Percentiles rank a stretch among this genome's conserved stretches.
These are phyloP conservation scores for Venturia nashicola DNA, from an alignment of 2,329 filamentous ascomycete species.

Conservation along the genomic window DNA sequence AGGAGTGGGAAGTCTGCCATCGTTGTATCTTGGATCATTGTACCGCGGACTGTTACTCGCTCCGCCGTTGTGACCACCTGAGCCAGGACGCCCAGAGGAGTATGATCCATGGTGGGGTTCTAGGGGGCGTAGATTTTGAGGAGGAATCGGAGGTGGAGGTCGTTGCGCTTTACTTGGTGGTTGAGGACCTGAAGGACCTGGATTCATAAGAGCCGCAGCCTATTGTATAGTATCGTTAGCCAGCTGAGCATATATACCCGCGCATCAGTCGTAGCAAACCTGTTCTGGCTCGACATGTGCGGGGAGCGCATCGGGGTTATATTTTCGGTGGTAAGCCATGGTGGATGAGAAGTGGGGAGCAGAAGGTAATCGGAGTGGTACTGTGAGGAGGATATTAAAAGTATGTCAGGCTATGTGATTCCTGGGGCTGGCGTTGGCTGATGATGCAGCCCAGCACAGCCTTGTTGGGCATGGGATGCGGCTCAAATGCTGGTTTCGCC, in stretches of 20 bases:
- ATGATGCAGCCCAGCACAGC: not conserved
- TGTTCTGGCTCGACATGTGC: slow-evolving; percentile 73
- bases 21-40: slow-evolving; percentile 5
- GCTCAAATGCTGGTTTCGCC: not conserved
- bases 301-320: slow-evolving; percentile 89
- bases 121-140: slow-evolving; percentile 22
- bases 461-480: not conserved
- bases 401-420: not conserved
- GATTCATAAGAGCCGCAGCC: slow-evolving; percentile 20
- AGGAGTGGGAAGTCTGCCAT: not conserved
- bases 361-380: not conserved
- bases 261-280: slow-evolving; percentile 25
- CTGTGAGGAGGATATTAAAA: not conserved
- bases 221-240: slow-evolving; percentile 9
- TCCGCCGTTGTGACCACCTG: slow-evolving; percentile 20
- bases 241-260: slow-evolving; percentile 6
- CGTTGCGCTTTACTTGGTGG: slow-evolving; percentile 19
- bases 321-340: slow-evolving; percentile 91
- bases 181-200: slow-evolving; percentile 28
- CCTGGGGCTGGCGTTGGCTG: not conserved
- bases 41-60: slow-evolving; percentile 17
- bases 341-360: slow-evolving; percentile 11
- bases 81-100: slow-evolving; percentile 20
- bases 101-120: slow-evolving; percentile 22
- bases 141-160: slow-evolving; percentile 19